Conservation (phyloP, 2,329 filamentous ascomycete species). For the Penicillium corylophilum region DNA sequence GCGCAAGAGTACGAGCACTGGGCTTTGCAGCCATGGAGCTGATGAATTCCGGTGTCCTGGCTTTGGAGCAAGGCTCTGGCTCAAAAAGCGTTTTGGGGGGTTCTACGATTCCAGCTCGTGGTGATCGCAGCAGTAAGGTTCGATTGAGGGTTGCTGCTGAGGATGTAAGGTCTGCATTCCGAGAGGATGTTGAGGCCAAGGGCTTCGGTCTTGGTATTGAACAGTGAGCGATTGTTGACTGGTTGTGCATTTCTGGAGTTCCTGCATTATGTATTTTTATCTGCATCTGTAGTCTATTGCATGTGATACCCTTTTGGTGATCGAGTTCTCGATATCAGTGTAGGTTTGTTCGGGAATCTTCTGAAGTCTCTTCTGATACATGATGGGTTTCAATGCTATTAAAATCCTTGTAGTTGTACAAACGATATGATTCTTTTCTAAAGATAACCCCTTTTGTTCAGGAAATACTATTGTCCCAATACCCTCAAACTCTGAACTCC, state of each 20-base stretch:
- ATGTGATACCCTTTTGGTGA: conserved; percentile 15
- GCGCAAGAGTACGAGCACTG: conserved; percentile 58
- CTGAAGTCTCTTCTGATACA: too few species aligned
- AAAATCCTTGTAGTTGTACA: not conserved
- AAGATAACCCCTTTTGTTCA: not conserved
- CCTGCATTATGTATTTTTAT: not conserved
- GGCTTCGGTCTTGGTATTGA: conserved; percentile 64
- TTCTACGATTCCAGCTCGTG: conserved; percentile 58
- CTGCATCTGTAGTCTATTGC: not conserved
- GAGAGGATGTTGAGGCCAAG: conserved; percentile 83
- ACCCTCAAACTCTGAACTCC: conserved; percentile 31
- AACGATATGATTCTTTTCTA: not conserved
- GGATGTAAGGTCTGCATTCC: conserved; percentile 82
- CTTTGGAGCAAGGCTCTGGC: conserved; percentile 60
- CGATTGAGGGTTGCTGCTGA: conserved; percentile 84
- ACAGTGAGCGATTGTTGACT: conserved; percentile 17
- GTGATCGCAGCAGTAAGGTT: conserved; percentile 84
- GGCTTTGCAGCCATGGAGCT: conserved; percentile 76
- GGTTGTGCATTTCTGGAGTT: conserved; percentile 12
- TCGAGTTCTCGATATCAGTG: not conserved
- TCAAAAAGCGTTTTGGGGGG: conserved; percentile 30
- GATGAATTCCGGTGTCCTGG: conserved; percentile 82
- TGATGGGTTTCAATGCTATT: too few species aligned
- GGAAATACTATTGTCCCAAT: not conserved
- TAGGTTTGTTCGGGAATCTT: not conserved